Evolutionary conservation across 495 filamentous ascomycete species (phyloP).

Genomic region (Podospora pseudoanserina): DNA sequence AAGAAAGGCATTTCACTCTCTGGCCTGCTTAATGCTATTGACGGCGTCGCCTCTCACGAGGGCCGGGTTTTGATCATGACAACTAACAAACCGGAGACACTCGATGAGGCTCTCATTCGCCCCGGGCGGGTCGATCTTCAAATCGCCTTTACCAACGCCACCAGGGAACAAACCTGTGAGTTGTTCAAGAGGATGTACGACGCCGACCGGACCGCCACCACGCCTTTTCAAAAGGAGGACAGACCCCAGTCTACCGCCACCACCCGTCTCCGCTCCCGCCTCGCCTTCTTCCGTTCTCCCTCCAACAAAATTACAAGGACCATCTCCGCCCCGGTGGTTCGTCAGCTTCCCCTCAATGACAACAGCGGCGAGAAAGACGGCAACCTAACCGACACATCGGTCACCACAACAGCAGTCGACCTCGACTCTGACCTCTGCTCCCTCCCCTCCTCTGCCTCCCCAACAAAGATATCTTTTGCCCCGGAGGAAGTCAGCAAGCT

Average conservation of each 20-base stretch:
- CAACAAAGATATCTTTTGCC: background rate
- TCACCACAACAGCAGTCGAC: constrained; percentile 16
- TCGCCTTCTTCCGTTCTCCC: constrained; percentile 9
- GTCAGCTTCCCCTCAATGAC: background rate
- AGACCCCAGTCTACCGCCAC: background rate
- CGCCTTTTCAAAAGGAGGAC: background rate
- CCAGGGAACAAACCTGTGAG: constrained; percentile 56
- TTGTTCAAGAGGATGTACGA: constrained; percentile 73
- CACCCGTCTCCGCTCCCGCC: background rate
- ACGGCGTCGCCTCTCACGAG: constrained; percentile 78
- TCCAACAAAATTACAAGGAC: constrained; percentile 6
- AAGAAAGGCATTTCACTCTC: constrained; percentile 63
- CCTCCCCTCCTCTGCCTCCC: background rate
- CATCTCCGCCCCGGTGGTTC: background rate
- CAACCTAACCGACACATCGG: constrained; percentile 19
- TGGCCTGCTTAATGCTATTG: constrained; percentile 77
- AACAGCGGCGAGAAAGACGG: constrained; percentile 5
- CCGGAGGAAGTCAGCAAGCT: constrained; percentile 36
- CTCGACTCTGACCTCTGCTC: background rate
- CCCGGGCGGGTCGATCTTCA: constrained; percentile 74
- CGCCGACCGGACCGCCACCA: constrained; percentile 29
- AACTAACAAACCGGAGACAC: constrained; percentile 69
- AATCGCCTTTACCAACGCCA: constrained; percentile 66
- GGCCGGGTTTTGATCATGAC: constrained; percentile 82
- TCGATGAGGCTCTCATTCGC: constrained; percentile 72